These are phyloP conservation scores for Capronia americana DNA, from an alignment of 2,329 filamentous ascomycete species.

Conservation along the genomic window DNA sequence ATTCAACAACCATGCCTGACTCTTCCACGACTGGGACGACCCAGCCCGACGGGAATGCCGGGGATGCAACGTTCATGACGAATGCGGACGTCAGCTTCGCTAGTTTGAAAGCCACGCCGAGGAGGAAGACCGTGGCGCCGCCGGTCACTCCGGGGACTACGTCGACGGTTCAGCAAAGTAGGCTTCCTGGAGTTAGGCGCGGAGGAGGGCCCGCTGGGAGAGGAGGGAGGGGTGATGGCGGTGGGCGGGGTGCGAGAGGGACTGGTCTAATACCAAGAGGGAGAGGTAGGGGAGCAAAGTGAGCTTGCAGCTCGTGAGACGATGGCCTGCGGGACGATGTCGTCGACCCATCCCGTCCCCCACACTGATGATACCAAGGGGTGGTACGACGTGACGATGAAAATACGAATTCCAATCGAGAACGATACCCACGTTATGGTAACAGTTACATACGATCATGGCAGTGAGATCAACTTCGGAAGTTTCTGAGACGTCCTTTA, in stretches of 20 bases:
- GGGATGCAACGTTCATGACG: constrained; percentile 34
- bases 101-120: constrained; percentile 39
- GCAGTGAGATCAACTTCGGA: not conserved
- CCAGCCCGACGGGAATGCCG: constrained; percentile 13
- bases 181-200: constrained; percentile 14
- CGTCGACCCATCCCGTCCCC: not conserved
- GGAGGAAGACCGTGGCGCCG: constrained; percentile 34
- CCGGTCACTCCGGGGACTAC: constrained; percentile 28
- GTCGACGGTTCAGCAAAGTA: constrained; percentile 25
- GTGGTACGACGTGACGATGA: not conserved
- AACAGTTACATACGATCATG: not conserved
- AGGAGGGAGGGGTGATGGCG: constrained; percentile 24
- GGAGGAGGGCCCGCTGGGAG: constrained; percentile 42
- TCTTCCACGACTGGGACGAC: not conserved
- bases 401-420: not conserved
- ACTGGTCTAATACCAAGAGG: constrained; percentile 42
- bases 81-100: constrained; percentile 36
- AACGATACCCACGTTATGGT: not conserved
- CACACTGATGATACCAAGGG: not conserved
- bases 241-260: constrained; percentile 25
- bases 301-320: constrained; percentile 6
- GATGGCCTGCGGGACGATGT: too few species aligned
- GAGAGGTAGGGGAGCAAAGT: constrained; percentile 49
- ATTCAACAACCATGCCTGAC: constrained; percentile 11
- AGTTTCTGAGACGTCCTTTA: not conserved